These are phyloP conservation scores for Colletotrichum cordylinicola DNA, from an alignment of 2,329 filamentous ascomycete species.

Conservation along the genomic window DNA sequence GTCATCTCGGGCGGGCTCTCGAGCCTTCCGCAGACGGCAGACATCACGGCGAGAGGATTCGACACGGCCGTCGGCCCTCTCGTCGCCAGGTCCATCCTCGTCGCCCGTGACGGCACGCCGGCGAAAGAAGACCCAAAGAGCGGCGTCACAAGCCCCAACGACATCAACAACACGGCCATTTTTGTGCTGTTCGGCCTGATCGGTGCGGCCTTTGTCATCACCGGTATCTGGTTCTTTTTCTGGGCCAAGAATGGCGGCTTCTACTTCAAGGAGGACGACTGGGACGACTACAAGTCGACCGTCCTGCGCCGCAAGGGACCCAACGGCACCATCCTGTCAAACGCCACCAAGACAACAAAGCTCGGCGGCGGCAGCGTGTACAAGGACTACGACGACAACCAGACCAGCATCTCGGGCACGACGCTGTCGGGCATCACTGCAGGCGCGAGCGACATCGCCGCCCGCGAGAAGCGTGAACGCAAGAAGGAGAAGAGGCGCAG, in stretches of 20 bases:
- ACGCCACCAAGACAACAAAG: conserved; percentile 81
- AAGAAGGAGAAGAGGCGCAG: conserved; percentile 54
- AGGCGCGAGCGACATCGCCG: conserved; percentile 60
- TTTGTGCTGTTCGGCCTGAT: conserved; percentile 88
- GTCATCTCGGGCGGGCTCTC: conserved; percentile 35
- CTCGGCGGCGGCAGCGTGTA: conserved; percentile 89
- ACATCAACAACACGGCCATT: conserved; percentile 73
- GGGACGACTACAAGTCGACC: conserved; percentile 98
- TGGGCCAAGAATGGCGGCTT: conserved; percentile 97
- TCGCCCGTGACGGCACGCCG: conserved; percentile 37
- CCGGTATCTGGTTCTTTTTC: conserved; percentile 96
- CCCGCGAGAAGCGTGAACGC: conserved; percentile 62
- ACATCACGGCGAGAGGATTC: conserved; percentile 26
- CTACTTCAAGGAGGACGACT: conserved; percentile 82
- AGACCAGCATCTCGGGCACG: conserved; percentile 51
- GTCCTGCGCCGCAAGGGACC: conserved; percentile 88
- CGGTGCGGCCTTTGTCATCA: conserved; percentile 75
- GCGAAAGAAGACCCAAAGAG: conserved; percentile 42
- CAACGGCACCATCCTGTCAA: conserved; percentile 84
- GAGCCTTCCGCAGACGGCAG: conserved; percentile 25
- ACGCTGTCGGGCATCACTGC: conserved; percentile 63
- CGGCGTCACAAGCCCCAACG: conserved; percentile 58
- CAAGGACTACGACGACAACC: conserved; percentile 67
- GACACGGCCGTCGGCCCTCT: conserved; percentile 45
- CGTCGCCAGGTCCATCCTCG: conserved; percentile 47